phyloP scores from a whole-genome alignment of 2,329 filamentous ascomycete species.

The Hymenoscyphus fraxineus region DNA sequence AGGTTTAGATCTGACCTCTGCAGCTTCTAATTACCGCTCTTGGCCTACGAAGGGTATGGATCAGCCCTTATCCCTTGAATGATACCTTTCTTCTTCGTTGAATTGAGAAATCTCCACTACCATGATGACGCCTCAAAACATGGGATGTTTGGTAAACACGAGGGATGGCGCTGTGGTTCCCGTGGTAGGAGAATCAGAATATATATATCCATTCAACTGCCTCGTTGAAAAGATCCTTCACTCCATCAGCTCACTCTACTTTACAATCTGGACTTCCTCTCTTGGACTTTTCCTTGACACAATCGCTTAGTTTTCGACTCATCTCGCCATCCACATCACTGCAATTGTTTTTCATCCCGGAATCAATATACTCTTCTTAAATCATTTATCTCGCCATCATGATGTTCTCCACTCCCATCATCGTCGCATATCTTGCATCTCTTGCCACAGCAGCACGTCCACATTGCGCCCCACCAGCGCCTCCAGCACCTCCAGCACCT shows the following conservation, averaged over 20 bases:
- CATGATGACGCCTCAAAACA: not conserved
- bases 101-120: not conserved
- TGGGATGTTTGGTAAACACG: not conserved
- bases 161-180: not conserved
- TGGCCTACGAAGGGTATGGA: not conserved
- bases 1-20: not conserved
- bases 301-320: not conserved
- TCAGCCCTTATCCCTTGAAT: not conserved
- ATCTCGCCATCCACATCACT: not conserved
- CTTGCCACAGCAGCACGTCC: constrained; percentile 1
- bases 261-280: constrained; percentile 1
- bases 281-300: constrained; percentile 1
- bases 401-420: constrained; percentile 7
- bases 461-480: not conserved
- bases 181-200: not conserved
- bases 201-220: constrained; percentile 5
- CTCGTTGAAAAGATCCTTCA: not conserved
- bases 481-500: constrained; percentile 4
- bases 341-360: not conserved
- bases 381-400: constrained; percentile 3
- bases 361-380: not conserved
- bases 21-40: not conserved
- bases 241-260: constrained; percentile 3
- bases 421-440: constrained; percentile 3
- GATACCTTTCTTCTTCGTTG: not conserved